These are phyloP conservation scores for Moesziomyces parantarcticus DNA, from an alignment of 1,284 basidiomycete species.

Conservation along the genomic window DNA sequence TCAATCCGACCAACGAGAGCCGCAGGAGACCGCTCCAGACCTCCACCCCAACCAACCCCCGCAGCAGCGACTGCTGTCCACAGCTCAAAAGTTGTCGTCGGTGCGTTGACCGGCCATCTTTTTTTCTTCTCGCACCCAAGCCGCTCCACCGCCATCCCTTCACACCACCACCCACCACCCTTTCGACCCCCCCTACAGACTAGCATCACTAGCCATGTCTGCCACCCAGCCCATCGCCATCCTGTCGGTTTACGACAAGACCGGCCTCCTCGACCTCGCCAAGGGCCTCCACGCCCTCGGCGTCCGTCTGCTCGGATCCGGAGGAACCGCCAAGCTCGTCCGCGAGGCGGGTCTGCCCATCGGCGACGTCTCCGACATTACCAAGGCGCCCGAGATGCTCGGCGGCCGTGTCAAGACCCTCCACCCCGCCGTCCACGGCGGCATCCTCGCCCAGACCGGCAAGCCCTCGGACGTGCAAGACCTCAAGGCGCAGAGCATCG, in stretches of 20 bases:
- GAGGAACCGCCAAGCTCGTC: constrained; percentile 97
- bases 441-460: constrained; percentile 69
- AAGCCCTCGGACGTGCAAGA: constrained; percentile 63
- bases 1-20: background rate
- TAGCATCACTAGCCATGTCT: constrained; percentile 24
- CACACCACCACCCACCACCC: constrained; percentile 8
- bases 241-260: constrained; percentile 97
- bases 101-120: background rate
- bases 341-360: constrained; percentile 91
- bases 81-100: background rate
- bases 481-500: constrained; percentile 57
- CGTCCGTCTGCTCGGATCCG: constrained; percentile 89
- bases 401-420: constrained; percentile 98
- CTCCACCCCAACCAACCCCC: background rate
- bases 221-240: constrained; percentile 73
- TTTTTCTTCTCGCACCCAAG: background rate
- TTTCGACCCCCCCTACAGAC: background rate
- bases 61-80: background rate
- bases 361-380: constrained; percentile 96
- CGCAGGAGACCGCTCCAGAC: background rate
- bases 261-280: constrained; percentile 87
- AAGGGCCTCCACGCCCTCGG: constrained; percentile 82
- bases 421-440: constrained; percentile 98
- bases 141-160: background rate
- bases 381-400: constrained; percentile 99